Evolutionary conservation across 768 basidiomycete genomes (phyloP), one percentile per base, ranked within the genome.

Genomic region (Suillus lakei): DNA sequence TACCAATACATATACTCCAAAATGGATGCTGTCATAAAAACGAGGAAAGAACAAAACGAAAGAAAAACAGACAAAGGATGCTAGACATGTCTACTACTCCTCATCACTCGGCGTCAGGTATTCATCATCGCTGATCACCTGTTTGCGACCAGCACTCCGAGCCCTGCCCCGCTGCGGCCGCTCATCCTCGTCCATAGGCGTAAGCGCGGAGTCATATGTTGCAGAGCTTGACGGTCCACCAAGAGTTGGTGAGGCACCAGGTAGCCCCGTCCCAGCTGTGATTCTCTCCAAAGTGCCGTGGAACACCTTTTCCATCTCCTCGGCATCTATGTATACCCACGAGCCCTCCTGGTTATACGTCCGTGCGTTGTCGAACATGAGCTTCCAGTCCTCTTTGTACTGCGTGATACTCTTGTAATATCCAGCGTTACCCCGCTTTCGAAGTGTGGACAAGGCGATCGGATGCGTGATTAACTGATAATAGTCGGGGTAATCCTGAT

Each of bases 271-370:
- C 26, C 90, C 91, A 16, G 78, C 81, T 53, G 91, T 88, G 60
- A 82, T 78, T 41, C 85, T 85, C 50, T 88, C 84, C 72, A 90
- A 94, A 10, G 89, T 81, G 32, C 87, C 82, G 66, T 91, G 85
- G 75, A 96, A 95, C 58, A 90, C 89, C 73, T 91, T 92, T 79
- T 97, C 92, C 92, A 96, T 94, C 80, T 95, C 93, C 58, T 94
- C 92, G 9, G 97, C 96, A 67, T 97, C 95, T 66, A 92, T 84
- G 77, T 96, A 97, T 43, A 98, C 95, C 92, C 93, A 95, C 0
- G 95, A 96, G 2, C 92, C 95, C 77, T 97, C 95, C 76, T 92
- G 90, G 76, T 98, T 98, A 83, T 95, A 99, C 51, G 88, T 92
- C 71, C 92, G 86, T 5, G 97, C 96, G 72, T 99, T 99, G 76